These are phyloP conservation scores for Plasmodium gaboni DNA, from an alignment of 169 alveolate genomes.

Conservation along the genomic window DNA sequence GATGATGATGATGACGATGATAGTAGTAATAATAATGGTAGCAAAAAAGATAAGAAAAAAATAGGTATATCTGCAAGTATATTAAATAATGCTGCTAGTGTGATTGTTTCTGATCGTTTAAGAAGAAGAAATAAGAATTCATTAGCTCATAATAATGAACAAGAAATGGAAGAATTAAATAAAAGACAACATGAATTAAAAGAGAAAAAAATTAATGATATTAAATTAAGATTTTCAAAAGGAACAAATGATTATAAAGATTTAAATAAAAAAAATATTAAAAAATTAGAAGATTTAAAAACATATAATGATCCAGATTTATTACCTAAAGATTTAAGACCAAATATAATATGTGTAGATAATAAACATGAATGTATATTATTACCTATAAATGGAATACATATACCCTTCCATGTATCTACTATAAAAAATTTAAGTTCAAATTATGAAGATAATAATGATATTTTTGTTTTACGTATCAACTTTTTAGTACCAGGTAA, in stretches of 20 bases:
- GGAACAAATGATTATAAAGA: slow-evolving; percentile 86
- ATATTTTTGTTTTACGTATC: slow-evolving; percentile 90
- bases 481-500: slow-evolving; percentile 95
- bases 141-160: slow-evolving; percentile 80
- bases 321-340: slow-evolving; percentile 89
- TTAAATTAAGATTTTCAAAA: slow-evolving; percentile 87
- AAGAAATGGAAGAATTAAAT: slow-evolving; percentile 78
- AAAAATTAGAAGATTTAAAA: slow-evolving; percentile 89
- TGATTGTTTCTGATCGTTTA: slow-evolving; percentile 83
- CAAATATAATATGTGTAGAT: slow-evolving; percentile 90
- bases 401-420: slow-evolving; percentile 93
- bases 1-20: slow-evolving; percentile 1
- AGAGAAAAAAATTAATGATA: slow-evolving; percentile 89
- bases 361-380: slow-evolving; percentile 89
- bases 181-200: slow-evolving; percentile 89
- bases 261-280: slow-evolving; percentile 84
- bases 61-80: slow-evolving; percentile 84
- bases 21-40: background rate
- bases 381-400: slow-evolving; percentile 91
- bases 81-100: slow-evolving; percentile 84
- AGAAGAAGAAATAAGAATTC: slow-evolving; percentile 82
- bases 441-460: slow-evolving; percentile 91
- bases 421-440: slow-evolving; percentile 93
- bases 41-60: slow-evolving; percentile 63
- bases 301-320: slow-evolving; percentile 87